phyloP scores from a whole-genome alignment of 2,329 filamentous ascomycete genomes.

The Lojkania enalia region DNA sequence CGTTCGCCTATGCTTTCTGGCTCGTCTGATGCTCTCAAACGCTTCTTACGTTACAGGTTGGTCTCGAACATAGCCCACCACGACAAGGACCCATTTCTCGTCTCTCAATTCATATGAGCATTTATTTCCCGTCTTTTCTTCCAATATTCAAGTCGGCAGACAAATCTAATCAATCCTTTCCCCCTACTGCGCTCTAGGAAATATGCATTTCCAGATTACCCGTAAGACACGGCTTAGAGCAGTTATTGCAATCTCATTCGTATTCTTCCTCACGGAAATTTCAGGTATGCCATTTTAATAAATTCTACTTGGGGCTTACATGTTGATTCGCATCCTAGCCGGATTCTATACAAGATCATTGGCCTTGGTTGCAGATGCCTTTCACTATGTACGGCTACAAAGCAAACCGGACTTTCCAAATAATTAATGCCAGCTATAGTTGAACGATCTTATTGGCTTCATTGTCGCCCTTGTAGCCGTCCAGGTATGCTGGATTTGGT shows the following conservation, averaged over 20 bases:
- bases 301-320: not conserved
- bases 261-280: conserved; percentile 54
- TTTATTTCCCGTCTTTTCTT: too few relatives aligned
- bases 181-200: too few relatives aligned
- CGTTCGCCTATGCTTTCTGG: not conserved
- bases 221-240: conserved; percentile 39
- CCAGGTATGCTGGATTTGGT: conserved; percentile 51
- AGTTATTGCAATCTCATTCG: conserved; percentile 52
- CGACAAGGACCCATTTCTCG: too few relatives aligned
- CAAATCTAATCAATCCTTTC: too few relatives aligned
- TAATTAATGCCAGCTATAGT: conserved; percentile 44
- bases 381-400: conserved; percentile 69
- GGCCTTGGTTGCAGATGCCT: conserved; percentile 74
- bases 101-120: too few relatives aligned
- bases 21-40: not conserved
- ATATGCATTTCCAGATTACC: conserved; percentile 30
- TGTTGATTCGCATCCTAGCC: conserved; percentile 46
- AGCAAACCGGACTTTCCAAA: not conserved
- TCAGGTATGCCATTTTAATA: conserved; percentile 44
- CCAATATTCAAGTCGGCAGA: too few relatives aligned
- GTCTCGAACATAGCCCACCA: too few relatives aligned
- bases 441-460: conserved; percentile 73
- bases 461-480: conserved; percentile 67
- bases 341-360: conserved; percentile 73
- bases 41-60: not conserved